Conservation (phyloP, 2,329 filamentous ascomycete species). For the Penicillium sp. region DNA sequence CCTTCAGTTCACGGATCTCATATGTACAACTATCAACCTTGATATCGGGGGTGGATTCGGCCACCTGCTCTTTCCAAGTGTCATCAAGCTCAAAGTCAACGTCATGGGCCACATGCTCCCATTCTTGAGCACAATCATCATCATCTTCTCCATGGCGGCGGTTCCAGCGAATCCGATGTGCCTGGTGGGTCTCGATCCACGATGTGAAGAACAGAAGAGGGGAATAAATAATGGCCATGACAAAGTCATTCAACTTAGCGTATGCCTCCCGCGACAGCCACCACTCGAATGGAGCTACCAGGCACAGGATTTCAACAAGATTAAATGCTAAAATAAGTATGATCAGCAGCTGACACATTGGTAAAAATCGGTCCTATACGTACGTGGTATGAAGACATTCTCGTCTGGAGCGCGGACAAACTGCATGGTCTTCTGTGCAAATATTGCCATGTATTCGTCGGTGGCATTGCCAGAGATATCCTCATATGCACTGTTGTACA, state of each 20-base stretch:
- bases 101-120: slow-evolving; percentile 75
- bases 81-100: slow-evolving; percentile 76
- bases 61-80: slow-evolving; percentile 81
- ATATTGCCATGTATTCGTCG: slow-evolving; percentile 93
- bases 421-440: slow-evolving; percentile 91
- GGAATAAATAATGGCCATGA: slow-evolving; percentile 85
- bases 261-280: slow-evolving; percentile 79
- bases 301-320: slow-evolving; percentile 79
- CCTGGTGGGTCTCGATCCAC: slow-evolving; percentile 67
- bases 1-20: slow-evolving; percentile 55
- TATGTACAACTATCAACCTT: slow-evolving; percentile 75
- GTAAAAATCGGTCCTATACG: slow-evolving; percentile 16
- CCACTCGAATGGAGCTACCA: slow-evolving; percentile 88
- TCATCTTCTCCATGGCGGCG: slow-evolving; percentile 80
- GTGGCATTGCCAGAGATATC: slow-evolving; percentile 91
- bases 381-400: slow-evolving; percentile 90
- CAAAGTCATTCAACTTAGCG: slow-evolving; percentile 78
- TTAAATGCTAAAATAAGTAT: slow-evolving; percentile 66
- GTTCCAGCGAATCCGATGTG: slow-evolving; percentile 70
- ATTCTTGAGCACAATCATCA: slow-evolving; percentile 86
- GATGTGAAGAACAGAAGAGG: slow-evolving; percentile 81
- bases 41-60: slow-evolving; percentile 75
- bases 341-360: background rate
- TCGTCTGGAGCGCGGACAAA: slow-evolving; percentile 96
- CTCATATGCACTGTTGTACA: slow-evolving; percentile 96